Base-by-base conservation (phyloP, 306 rosid species). In the Dalbergia oliveri region DNA sequence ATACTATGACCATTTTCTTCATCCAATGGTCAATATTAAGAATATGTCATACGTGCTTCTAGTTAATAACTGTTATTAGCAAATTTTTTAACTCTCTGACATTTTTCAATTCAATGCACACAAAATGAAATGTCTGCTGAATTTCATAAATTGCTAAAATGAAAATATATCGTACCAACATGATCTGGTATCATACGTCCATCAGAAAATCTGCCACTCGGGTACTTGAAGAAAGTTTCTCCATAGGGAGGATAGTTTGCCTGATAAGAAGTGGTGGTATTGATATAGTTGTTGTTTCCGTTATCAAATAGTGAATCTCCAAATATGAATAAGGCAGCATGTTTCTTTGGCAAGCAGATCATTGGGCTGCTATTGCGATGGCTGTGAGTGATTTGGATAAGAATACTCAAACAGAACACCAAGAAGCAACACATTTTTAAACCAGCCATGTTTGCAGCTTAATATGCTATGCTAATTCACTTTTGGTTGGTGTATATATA, bases 301-400 rank as follows among this genome's bases (percentile, higher is more conserved):
- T 34, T 81, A 43, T 89, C 97, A 13, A 73, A 88, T 3, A 76
- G 0, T 13, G 93, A 91, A 76, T 88, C 93, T 4, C 93, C 93
- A 21, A 91, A 85, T 65, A 88, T 47, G 69, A 87, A 89, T 15
- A 89, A 8, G 26, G 87, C 64, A 8, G 35, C 82, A 4, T 43
- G 73, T 3, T 76, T 50, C 68, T 79, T 8, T 0, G 72, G 57
- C 53, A 76, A 68, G 66, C 84, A 84, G n/a, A 43, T 71, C 4
- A 26, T 5, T 6, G 2, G 16, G 31, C 31, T 26, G 31, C 31
- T 26, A 26, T 26, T 26, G 31, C 69, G 13, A 15, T 11, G 15
- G 11, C 45, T 66, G 9, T 45, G 21, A 1, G 3, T 75, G 12
- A 60, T 66, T 57, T 67, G 72, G 67, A 47, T 21, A 0, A 58